Evolutionary conservation across 257 asterid species (phyloP).

Genomic region (Osmanthus fragrans): DNA sequence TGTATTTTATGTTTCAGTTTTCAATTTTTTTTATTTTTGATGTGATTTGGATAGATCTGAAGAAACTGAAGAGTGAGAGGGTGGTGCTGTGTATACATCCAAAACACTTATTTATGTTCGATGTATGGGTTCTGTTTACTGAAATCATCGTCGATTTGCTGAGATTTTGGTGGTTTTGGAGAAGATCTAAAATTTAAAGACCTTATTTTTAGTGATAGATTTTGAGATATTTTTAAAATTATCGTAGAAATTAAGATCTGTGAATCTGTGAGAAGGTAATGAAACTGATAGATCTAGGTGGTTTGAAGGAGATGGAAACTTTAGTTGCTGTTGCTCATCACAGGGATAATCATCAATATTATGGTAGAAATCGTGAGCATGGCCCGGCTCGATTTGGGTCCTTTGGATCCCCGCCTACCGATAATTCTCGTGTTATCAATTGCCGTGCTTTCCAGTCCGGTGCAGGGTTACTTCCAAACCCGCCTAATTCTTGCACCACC

Average conservation of each 20-base stretch:
- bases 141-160: slow-evolving; percentile 46
- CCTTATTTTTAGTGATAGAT: slow-evolving; percentile 4
- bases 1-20: slow-evolving; percentile 9
- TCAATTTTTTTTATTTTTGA: slow-evolving; percentile 13
- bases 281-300: slow-evolving; percentile 5
- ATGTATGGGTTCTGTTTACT: slow-evolving; percentile 31
- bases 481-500: slow-evolving; percentile 34
- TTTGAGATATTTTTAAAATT: slow-evolving; percentile 11
- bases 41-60: slow-evolving; percentile 70
- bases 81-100: slow-evolving; percentile 32
- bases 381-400: slow-evolving; percentile 27
- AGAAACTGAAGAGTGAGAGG: slow-evolving; percentile 46
- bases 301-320: slow-evolving; percentile 55
- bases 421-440: slow-evolving; percentile 35
- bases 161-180: slow-evolving; percentile 73
- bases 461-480: slow-evolving; percentile 44
- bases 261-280: slow-evolving; percentile 5
- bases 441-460: slow-evolving; percentile 50
- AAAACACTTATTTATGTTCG: slow-evolving; percentile 44
- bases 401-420: slow-evolving; percentile 32
- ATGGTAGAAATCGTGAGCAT: slow-evolving; percentile 32
- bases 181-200: slow-evolving; percentile 51
- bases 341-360: slow-evolving; percentile 49
- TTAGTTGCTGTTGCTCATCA: slow-evolving; percentile 65
- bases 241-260: slow-evolving; percentile 23